phyloP scores from a whole-genome alignment of 2,329 filamentous ascomycete genomes.

The Aspergillus sp. region DNA sequence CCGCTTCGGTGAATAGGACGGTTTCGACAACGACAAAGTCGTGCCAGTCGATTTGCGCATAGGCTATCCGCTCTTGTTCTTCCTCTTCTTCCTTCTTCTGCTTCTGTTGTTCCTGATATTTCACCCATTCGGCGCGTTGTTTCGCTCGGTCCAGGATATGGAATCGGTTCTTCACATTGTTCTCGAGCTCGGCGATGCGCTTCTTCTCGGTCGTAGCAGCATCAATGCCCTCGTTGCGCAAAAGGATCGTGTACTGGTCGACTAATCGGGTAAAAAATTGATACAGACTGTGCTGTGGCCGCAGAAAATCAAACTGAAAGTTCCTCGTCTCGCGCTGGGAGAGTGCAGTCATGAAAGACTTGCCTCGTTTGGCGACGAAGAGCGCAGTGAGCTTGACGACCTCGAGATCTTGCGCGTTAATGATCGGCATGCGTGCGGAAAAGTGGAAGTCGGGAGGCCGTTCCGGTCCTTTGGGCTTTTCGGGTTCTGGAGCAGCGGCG shows the following conservation, averaged over 20 bases:
- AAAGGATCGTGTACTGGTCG: conserved; percentile 84
- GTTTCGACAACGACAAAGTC: conserved; percentile 96
- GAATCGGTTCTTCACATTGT: conserved; percentile 76
- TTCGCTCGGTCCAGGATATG: conserved; percentile 76
- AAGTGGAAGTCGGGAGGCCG: conserved; percentile 87
- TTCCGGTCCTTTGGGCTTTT: conserved; percentile 77
- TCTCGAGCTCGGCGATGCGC: conserved; percentile 69
- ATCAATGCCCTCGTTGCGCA: conserved; percentile 67
- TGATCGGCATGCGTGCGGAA: conserved; percentile 94
- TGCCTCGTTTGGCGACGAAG: conserved; percentile 89
- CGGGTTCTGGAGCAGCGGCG: conserved; percentile 50
- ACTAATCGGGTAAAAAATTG: conserved; percentile 91
- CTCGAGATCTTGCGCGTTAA: conserved; percentile 88
- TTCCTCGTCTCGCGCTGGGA: conserved; percentile 87
- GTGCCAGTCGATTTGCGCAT: conserved; percentile 94
- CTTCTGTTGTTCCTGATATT: conserved; percentile 80
- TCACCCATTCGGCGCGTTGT: conserved; percentile 82
- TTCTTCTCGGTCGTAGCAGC: conserved; percentile 71
- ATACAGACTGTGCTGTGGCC: conserved; percentile 92
- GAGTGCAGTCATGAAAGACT: conserved; percentile 85
- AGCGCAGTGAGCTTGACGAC: conserved; percentile 75
- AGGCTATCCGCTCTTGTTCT: conserved; percentile 72
- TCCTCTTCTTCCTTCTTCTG: conserved; percentile 84
- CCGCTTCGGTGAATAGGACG: conserved; percentile 83
- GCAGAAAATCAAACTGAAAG: conserved; percentile 93